Conservation (phyloP, 345 rosid species). For the Lenwebbia sp. region DNA sequence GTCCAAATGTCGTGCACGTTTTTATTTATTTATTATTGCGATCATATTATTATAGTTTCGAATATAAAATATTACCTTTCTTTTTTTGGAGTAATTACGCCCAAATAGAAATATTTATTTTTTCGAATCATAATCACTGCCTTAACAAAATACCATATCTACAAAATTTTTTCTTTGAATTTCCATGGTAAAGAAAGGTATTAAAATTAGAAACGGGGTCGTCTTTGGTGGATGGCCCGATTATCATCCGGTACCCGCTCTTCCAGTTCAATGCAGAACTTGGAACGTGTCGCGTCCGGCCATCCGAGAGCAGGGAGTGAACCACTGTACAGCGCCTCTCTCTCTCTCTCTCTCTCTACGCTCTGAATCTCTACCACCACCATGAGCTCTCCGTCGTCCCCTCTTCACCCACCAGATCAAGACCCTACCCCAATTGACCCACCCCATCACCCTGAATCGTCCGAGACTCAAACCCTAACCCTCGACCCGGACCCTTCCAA, state of each 20-base stretch:
- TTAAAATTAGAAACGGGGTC: neutral
- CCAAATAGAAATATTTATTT: too few relatives aligned
- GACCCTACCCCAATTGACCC: neutral
- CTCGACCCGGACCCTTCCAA: neutral
- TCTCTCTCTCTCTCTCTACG: neutral
- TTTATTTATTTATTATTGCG: too few relatives aligned
- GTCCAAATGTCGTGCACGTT: too few relatives aligned
- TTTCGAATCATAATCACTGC: too few relatives aligned
- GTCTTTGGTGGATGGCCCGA: neutral
- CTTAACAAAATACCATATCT: neutral
- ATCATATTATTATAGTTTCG: too few relatives aligned
- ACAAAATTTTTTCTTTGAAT: too few relatives aligned
- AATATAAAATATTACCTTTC: too few relatives aligned
- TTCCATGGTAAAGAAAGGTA: too few relatives aligned
- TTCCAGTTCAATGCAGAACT: neutral
- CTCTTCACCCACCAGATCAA: neutral
- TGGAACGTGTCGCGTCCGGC: neutral
- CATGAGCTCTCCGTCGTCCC: neutral
- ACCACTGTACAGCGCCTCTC: neutral
- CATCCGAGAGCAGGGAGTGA: neutral
- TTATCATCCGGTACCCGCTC: neutral
- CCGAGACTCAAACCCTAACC: conserved; percentile 13
- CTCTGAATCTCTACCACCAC: neutral
- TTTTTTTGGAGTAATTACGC: too few relatives aligned
- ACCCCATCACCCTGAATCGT: neutral